Evolutionary conservation across 306 rosid species (phyloP), one percentile per base, ranked within the genome.

Genomic region (Quercus gilva): DNA sequence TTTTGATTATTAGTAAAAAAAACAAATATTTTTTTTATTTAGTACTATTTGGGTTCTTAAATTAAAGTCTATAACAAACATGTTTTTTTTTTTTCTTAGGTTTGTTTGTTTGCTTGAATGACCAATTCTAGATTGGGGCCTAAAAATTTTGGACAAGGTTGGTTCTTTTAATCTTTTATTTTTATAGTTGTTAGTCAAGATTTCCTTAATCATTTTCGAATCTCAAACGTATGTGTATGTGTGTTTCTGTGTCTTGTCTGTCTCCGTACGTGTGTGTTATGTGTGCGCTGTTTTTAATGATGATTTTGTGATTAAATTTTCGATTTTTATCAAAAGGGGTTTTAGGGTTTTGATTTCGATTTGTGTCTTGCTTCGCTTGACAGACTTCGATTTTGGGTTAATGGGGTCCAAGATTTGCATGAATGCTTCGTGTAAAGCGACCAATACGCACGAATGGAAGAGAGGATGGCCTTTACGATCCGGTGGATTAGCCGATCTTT

Each of bases 391-490:
- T 85, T 87, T 86, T 77, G 79, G 88, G 74, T 83, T 76, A 12
- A 95, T 95, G 99, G 93, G 86, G 70, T 83, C 97, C 33, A 86
- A 81, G 78, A 80, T 88, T 89, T 92, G 98, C 86, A 88, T 79
- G 68, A 91, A 89, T 81, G 90, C 64, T 55, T 84, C 81, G 74
- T 93, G 96, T 76, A 83, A 77, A 61, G 69, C 87, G 73, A 69
- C 72, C 55, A 59, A 73, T 31, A 25, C 83, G 5, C 89, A 77
- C 65, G 91, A 93, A 55, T 91, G 98, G 96, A 93, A 86, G 87
- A 90, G 76, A 78, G 99, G 99, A 26, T 95, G 99, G 99, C 85
- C 88, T 77, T 74, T 93, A 60, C 87, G 96, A 93, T 89, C 96
- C 77, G 98, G 94, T 83, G 96, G 96, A 88, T 95, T 89, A 37